A percentile compares a stretch with the other conserved stretches of the same genome.
Evolutionary conservation across 2,329 filamentous ascomycete genomes (phyloP).

Genomic region (Cercospora zeae-maydis): DNA sequence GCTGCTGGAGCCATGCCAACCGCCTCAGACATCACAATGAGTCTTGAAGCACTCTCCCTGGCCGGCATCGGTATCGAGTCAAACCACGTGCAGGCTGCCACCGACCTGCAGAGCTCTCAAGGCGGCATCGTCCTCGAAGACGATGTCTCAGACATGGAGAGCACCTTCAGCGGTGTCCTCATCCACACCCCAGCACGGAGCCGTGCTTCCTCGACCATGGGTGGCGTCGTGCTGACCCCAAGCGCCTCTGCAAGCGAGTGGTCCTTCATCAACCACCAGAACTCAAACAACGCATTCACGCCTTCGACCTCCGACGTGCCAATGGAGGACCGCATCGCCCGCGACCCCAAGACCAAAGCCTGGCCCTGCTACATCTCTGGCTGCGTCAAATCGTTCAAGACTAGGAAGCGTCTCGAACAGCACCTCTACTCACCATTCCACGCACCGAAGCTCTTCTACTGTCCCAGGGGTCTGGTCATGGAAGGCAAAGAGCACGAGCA

Average conservation of each 20-base stretch:
- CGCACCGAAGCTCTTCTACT: constrained; percentile 15
- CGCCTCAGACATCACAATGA: not conserved
- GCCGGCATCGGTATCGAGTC: not conserved
- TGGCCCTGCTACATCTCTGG: constrained; percentile 13
- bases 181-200: constrained; percentile 1
- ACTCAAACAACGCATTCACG: not conserved
- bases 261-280: constrained; percentile 8
- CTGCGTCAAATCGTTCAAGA: constrained; percentile 13
- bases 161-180: not conserved
- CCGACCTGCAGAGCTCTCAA: not conserved
- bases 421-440: constrained; percentile 20
- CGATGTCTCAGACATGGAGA: not conserved
- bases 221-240: not conserved
- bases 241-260: constrained; percentile 9
- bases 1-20: not conserved
- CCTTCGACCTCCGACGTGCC: not conserved
- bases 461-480: constrained; percentile 8
- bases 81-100: not conserved
- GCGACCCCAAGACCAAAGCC: not conserved
- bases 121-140: not conserved
- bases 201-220: constrained; percentile 1
- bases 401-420: constrained; percentile 8
- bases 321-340: not conserved
- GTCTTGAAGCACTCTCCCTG: not conserved
- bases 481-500: not conserved